phyloP scores from a whole-genome alignment of 176 grass and related monocot species.

The Oryza australiensis region DNA sequence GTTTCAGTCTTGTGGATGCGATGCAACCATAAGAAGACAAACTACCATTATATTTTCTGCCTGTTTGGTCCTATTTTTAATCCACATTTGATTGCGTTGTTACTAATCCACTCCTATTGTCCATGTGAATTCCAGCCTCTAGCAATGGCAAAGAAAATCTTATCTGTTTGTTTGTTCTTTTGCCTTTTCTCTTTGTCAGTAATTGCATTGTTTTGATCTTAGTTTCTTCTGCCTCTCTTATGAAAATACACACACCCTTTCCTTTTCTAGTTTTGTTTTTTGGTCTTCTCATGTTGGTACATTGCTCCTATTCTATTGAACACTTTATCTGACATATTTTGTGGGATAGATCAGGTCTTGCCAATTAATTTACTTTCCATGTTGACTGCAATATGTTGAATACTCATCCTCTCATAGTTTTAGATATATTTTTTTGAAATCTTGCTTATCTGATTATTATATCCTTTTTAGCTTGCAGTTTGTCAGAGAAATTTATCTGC shows the following conservation, averaged over 20 bases:
- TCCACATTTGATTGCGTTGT: background rate
- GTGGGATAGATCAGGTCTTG: background rate
- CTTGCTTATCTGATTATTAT: conserved; percentile 49
- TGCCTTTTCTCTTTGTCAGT: conserved; percentile 13
- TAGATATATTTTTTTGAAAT: background rate
- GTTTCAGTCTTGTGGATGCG: background rate
- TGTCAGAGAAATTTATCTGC: conserved; percentile 63
- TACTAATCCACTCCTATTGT: conserved; percentile 17
- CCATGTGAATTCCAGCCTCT: background rate
- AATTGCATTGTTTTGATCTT: conserved; percentile 1
- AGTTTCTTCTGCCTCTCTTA: conserved; percentile 1
- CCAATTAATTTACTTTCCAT: background rate
- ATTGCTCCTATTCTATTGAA: conserved; percentile 13
- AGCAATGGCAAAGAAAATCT: background rate
- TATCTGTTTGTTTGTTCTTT: conserved; percentile 2
- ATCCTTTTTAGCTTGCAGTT: conserved; percentile 74
- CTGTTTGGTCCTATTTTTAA: conserved; percentile 6
- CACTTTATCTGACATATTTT: conserved; percentile 25
- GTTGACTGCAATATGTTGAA: conserved; percentile 14
- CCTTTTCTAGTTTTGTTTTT: conserved; percentile 9
- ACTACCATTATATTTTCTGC: conserved; percentile 4
- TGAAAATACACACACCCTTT: background rate
- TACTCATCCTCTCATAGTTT: conserved; percentile 27
- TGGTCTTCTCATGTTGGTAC: background rate
- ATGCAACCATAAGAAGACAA: background rate